Base-by-base conservation (phyloP, 2,329 filamentous ascomycete genomes). In the Piedraia hortae region DNA sequence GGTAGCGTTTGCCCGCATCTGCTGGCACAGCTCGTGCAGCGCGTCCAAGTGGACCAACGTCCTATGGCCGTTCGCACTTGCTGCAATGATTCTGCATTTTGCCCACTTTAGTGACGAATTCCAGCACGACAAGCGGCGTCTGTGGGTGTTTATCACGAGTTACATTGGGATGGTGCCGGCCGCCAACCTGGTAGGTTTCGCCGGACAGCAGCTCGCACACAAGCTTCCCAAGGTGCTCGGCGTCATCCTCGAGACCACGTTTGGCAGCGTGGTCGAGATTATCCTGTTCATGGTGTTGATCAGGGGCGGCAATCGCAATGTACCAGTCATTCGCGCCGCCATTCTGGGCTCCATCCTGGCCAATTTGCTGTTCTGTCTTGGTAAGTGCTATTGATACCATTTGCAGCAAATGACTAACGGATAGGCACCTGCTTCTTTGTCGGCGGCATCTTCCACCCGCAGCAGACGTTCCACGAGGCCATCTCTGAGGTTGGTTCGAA, bases 331-430 rank as follows among this genome's bases (percentile, higher is more conserved):
- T 34, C 64, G 74, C 38, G 72, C 72, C 21, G 75, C 75, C 10
- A 78, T 88, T 27, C 48, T 88, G 1, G 75, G 77, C 10, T 80
- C 71, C 0, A 69, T 88, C 18, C 45, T 88, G 14, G 74, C 75
- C 7, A 88, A 77, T 14, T 57, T 85, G 48, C 47, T 88, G 20
- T 53, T 88, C 4, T 88, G 75, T 35, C 47, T 85, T 7, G 21
- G 24, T 22, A n/a, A 4, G 12, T 8, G 18, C 8, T 7, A n/a
- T n/a, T 15, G 12, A 19, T 20, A 24, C 20, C 15, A 9, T 10
- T 9, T 11, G 8, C 10, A 16, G 8, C 9, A 12, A 11, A 8
- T 10, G 10, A 21, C 21, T 12, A 16, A 10, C 3, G 4, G 4
- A 6, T 22, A 38, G 36, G 36, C 0, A 38, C 70, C 22, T 85